Conservation (phyloP, 2,329 filamentous ascomycete genomes). For the Penicillium sp. region DNA sequence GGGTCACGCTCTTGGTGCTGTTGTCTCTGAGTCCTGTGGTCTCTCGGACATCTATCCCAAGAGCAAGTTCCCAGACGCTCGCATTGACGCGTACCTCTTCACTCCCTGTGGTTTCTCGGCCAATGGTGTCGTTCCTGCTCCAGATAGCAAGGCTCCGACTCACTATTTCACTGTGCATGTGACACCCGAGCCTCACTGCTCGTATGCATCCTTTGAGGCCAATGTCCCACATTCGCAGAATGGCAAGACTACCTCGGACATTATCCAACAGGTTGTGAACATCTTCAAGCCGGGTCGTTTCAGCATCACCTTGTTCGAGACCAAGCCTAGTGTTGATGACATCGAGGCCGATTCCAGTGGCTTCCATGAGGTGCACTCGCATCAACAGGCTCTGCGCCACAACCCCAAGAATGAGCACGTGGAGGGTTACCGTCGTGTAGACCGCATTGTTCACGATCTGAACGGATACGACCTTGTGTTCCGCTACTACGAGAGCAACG, state of each 20-base stretch:
- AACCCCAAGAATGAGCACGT: constrained; percentile 70
- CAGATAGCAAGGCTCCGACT: constrained; percentile 58
- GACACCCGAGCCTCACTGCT: constrained; percentile 94
- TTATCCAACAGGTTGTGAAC: constrained; percentile 88
- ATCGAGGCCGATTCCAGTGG: constrained; percentile 28
- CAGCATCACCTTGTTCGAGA: constrained; percentile 94
- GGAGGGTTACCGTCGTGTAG: constrained; percentile 81
- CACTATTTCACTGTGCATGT: constrained; percentile 99
- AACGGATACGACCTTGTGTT: constrained; percentile 98
- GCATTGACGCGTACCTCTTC: constrained; percentile 95
- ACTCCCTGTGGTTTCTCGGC: constrained; percentile 96
- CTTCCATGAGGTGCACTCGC: constrained; percentile 38
- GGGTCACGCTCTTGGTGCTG: constrained; percentile 87
- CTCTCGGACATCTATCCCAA: constrained; percentile 86
- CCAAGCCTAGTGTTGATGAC: constrained; percentile 61
- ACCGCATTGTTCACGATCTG: constrained; percentile 94
- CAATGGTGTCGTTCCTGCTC: constrained; percentile 88
- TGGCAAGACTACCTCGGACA: constrained; percentile 82
- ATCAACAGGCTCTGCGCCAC: constrained; percentile 46
- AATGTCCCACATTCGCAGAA: constrained; percentile 90
- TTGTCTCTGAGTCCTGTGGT: constrained; percentile 87
- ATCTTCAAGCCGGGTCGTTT: constrained; percentile 99
- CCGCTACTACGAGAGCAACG: constrained; percentile 90
- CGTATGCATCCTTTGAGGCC: constrained; percentile 97
- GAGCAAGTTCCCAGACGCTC: constrained; percentile 84